Percentiles rank a stretch among this genome's conserved stretches.
Conservation (phyloP, 2,329 filamentous ascomycete genomes). For the Rhexocercosporidium sp. region DNA sequence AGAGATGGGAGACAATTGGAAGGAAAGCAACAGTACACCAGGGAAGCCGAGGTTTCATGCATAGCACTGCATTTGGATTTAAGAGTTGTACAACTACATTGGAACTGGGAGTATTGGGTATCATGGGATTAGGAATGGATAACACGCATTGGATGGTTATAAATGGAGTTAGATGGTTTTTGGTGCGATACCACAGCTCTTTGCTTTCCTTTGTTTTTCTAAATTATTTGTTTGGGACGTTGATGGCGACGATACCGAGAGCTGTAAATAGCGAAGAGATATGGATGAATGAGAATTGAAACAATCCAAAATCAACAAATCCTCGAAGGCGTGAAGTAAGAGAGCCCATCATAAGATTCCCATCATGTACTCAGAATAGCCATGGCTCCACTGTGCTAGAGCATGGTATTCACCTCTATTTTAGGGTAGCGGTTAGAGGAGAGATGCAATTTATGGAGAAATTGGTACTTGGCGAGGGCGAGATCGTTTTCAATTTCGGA, state of each 20-base stretch:
- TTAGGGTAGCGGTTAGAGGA: neutral
- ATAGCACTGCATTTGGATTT: constrained; percentile 16
- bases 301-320: neutral
- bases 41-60: constrained; percentile 2
- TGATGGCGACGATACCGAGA: neutral
- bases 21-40: neutral
- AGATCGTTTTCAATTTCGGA: too few relatives aligned
- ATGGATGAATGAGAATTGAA: constrained; percentile 2
- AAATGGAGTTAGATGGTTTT: constrained; percentile 14
- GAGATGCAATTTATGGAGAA: neutral
- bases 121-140: neutral
- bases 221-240: neutral
- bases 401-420: neutral
- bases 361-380: neutral
- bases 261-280: neutral
- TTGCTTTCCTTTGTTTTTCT: neutral
- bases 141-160: constrained; percentile 17
- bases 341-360: neutral
- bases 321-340: neutral
- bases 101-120: neutral
- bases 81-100: constrained; percentile 6
- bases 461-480: neutral
- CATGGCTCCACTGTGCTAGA: neutral
- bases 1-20: neutral
- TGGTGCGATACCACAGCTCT: constrained; percentile 21